These are phyloP conservation scores for Escovopsis sp. DNA, from an alignment of 2,329 filamentous ascomycete species.

Conservation along the genomic window DNA sequence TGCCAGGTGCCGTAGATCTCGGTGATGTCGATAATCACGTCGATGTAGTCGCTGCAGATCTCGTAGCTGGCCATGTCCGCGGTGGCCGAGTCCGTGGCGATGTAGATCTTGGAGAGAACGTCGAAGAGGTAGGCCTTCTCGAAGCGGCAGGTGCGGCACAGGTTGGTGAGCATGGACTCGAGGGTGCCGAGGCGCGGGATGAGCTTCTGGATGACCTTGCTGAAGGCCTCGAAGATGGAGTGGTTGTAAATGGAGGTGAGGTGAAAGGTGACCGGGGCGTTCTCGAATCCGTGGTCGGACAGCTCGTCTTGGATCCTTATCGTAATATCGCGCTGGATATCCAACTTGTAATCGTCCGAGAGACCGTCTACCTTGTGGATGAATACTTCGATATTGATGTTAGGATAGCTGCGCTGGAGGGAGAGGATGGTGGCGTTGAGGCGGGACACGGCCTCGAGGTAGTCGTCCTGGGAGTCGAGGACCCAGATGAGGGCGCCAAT, in stretches of 20 bases:
- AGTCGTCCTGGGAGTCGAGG: slow-evolving; percentile 96
- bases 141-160: slow-evolving; percentile 86
- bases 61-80: slow-evolving; percentile 94
- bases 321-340: slow-evolving; percentile 92
- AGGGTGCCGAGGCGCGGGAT: slow-evolving; percentile 87
- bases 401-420: slow-evolving; percentile 75
- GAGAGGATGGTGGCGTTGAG: slow-evolving; percentile 82
- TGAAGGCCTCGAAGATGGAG: slow-evolving; percentile 95
- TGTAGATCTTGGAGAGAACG: slow-evolving; percentile 95
- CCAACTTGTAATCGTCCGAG: slow-evolving; percentile 88
- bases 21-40: slow-evolving; percentile 93
- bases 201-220: slow-evolving; percentile 94
- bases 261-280: slow-evolving; percentile 87
- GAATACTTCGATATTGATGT: slow-evolving; percentile 95
- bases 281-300: slow-evolving; percentile 83
- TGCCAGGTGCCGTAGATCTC: slow-evolving; percentile 79
- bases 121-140: slow-evolving; percentile 98
- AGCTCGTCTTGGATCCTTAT: slow-evolving; percentile 95
- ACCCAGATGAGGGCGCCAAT: slow-evolving; percentile 96
- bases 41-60: slow-evolving; percentile 96
- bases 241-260: slow-evolving; percentile 97
- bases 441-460: slow-evolving; percentile 75
- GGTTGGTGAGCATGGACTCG: slow-evolving; percentile 83
- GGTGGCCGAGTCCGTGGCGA: slow-evolving; percentile 85
- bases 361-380: slow-evolving; percentile 99